Base-by-base conservation (phyloP, 495 filamentous ascomycete genomes). In the Cairneyella variabilis region DNA sequence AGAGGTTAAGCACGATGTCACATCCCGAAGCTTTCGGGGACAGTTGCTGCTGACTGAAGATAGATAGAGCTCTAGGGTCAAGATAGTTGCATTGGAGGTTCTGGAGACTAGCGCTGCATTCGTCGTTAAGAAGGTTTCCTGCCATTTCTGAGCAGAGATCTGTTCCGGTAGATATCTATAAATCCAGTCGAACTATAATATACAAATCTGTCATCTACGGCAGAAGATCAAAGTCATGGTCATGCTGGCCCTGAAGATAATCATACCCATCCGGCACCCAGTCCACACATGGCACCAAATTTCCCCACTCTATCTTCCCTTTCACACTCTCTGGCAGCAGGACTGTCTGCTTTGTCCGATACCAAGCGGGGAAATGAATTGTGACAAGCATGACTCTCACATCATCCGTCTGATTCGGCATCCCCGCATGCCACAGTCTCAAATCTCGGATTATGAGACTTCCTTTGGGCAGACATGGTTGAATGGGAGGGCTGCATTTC, bases 361-460 rank as follows among this genome's bases (percentile, higher is more conserved):
- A 34, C 44, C 44, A 47, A 18, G 26, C 44, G 1, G 44, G 44
- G 16, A 47, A 47, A 34, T 47, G 44, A n/a, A 47, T 80, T 67
- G 78, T 74, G 11, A 79, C 77, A 11, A 85, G 64, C 79, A 84
- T 82, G 26, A 83, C 72, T 32, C 81, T 66, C 0, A 70, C 66
- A 10, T 67, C 63, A 16, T 70, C 60, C 5, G 71, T 74, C 17
- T 66, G 53, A 53, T 84, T 85, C 9, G 78, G 80, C 69, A 79
- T 78, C 0, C 81, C 81, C 6, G 76, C 78, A 63, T 84, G 79
- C 79, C 79, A 85, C 3, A 84, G 69, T 20, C 80, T 61, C 47
- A 83, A 62, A 61, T 83, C 80, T 3, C 82, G 67, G 9, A 84
- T 54, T 21, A 81, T 61, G 9, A 83, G 57, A 39, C 73, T 73